Evolutionary conservation across 352 stramenopile species (phyloP).

Genomic region (Globisporangium spiculum): DNA sequence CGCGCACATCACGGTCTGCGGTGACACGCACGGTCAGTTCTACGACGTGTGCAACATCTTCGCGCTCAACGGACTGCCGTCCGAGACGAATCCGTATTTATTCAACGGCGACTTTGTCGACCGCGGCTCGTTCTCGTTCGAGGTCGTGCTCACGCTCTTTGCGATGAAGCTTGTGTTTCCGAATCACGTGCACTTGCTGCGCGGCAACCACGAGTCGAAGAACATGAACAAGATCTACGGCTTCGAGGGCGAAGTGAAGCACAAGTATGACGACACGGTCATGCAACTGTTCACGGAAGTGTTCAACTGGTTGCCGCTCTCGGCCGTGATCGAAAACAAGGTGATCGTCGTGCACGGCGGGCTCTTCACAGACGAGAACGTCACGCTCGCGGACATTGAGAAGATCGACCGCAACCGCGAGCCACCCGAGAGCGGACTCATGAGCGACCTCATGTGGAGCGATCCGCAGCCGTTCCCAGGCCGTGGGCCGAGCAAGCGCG

Average conservation of each 20-base stretch:
- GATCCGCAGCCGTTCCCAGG: constrained; percentile 97
- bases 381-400: constrained; percentile 93
- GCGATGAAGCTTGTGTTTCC: constrained; percentile 96
- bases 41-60: constrained; percentile 99
- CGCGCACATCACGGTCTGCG: constrained; percentile 94
- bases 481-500: constrained; percentile 93
- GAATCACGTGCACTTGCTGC: constrained; percentile 90
- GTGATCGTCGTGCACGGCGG: constrained; percentile 98
- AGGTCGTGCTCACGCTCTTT: constrained; percentile 98
- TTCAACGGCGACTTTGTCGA: constrained; percentile 99
- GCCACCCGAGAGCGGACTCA: constrained; percentile 91
- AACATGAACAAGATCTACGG: constrained; percentile 99
- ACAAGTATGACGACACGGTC: constrained; percentile 99
- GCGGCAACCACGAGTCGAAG: constrained; percentile 99
- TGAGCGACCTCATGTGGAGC: constrained; percentile 92
- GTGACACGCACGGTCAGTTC: constrained; percentile 99
- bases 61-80: constrained; percentile 95
- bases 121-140: constrained; percentile 97
- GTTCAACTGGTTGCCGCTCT: constrained; percentile 96
- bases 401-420: constrained; percentile 96
- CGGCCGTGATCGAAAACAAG: constrained; percentile 91
- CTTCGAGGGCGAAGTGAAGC: constrained; percentile 99
- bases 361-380: constrained; percentile 92
- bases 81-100: constrained; percentile 95
- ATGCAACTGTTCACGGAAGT: constrained; percentile 99